Conservation (phyloP, 2,329 filamentous ascomycete species). For the Aquanectria penicillioides region DNA sequence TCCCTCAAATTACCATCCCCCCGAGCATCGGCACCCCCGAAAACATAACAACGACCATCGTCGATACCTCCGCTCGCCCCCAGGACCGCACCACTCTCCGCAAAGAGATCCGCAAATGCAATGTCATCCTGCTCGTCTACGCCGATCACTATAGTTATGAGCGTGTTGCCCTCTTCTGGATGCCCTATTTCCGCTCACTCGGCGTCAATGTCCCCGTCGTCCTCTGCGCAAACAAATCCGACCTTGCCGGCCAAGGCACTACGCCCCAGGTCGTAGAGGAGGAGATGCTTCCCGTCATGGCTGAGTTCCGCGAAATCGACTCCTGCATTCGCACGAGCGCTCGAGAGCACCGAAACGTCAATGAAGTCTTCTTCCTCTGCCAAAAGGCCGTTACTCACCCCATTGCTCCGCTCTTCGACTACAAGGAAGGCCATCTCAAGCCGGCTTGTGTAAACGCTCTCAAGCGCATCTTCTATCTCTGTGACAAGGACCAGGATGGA, state of each 20-base stretch:
- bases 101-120: slow-evolving; percentile 95
- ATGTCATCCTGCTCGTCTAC: slow-evolving; percentile 96
- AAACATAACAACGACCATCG: slow-evolving; percentile 96
- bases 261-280: slow-evolving; percentile 91
- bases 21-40: slow-evolving; percentile 93
- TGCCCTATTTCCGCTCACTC: slow-evolving; percentile 96
- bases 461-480: slow-evolving; percentile 92
- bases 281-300: slow-evolving; percentile 98
- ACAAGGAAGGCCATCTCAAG: slow-evolving; percentile 90
- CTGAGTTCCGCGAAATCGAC: slow-evolving; percentile 98
- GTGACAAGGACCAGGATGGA: slow-evolving; percentile 95
- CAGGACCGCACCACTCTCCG: slow-evolving; percentile 91
- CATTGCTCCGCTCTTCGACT: slow-evolving; percentile 95
- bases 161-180: slow-evolving; percentile 95
- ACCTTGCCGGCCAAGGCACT: slow-evolving; percentile 77
- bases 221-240: slow-evolving; percentile 97
- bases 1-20: slow-evolving; percentile 94
- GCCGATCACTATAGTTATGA: slow-evolving; percentile 99
- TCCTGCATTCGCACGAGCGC: slow-evolving; percentile 96
- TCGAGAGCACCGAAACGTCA: slow-evolving; percentile 90
- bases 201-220: slow-evolving; percentile 99
- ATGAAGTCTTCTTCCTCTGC: slow-evolving; percentile 96
- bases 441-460: slow-evolving; percentile 88
- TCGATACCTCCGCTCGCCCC: slow-evolving; percentile 95
- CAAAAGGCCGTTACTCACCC: slow-evolving; percentile 98